phyloP scores from a whole-genome alignment of 305 asterid species.

The Fraxinus velutina region DNA sequence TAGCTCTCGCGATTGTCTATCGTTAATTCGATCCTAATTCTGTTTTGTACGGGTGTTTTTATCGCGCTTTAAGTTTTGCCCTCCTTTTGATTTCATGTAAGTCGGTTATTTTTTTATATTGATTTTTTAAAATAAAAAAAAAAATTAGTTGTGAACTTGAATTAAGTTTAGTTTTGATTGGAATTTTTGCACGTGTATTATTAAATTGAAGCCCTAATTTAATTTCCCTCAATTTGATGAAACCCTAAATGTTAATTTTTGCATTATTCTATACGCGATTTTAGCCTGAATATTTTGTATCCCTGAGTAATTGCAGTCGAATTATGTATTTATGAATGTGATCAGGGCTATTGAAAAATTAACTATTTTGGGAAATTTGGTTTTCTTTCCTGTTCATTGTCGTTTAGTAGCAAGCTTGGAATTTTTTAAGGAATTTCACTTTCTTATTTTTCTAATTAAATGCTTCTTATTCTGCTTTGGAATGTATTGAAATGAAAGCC shows the following conservation, averaged over 20 bases:
- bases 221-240: conserved; percentile 31
- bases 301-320: conserved; percentile 13
- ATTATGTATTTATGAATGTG: conserved; percentile 16
- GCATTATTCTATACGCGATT: conserved; percentile 14
- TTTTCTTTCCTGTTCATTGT: not conserved
- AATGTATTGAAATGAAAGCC: not conserved
- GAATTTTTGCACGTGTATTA: conserved; percentile 3
- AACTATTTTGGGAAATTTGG: not conserved
- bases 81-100: conserved; percentile 24
- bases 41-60: conserved; percentile 7
- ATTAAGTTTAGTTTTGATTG: conserved; percentile 17
- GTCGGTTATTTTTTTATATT: conserved; percentile 10
- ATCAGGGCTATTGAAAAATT: conserved; percentile 21
- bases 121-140: not conserved
- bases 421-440: not conserved
- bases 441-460: not conserved
- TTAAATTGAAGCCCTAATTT: conserved; percentile 16
- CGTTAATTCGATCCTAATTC: not conserved
- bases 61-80: conserved; percentile 6
- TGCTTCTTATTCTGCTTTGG: not conserved
- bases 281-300: not conserved
- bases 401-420: not conserved
- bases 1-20: conserved; percentile 16
- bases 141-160: conserved; percentile 20
- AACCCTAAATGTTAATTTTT: conserved; percentile 22